Base-by-base conservation (phyloP, 2,329 filamentous ascomycete species). In the Claviceps sorghi region DNA sequence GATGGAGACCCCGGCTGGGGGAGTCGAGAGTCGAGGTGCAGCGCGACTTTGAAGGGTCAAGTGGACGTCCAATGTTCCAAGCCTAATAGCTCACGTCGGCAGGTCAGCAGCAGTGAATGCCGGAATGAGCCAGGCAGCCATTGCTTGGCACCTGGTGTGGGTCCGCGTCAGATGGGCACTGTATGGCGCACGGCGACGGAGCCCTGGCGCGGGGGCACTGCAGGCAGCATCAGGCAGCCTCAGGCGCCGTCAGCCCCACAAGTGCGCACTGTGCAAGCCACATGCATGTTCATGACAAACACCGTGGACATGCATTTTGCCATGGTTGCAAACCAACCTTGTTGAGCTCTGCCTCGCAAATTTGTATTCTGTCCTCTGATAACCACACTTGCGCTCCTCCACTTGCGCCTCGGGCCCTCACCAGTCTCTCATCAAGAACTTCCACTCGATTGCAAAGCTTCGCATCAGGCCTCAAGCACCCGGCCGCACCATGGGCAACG, bases 401-500 rank as follows among this genome's bases (percentile, higher is more conserved):
- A n/a, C 11, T 32, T 34, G 13, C 9, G 17, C 22, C 10, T 46
- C 9, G 17, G 19, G n/a, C n/a, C n/a, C 32, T 29, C 19, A 4
- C 6, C 43, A 19, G 26, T 19, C 41, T 43, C 4, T 26, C 21
- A 3, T 9, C 41, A 43, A n/a, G 22, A 3, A 13, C 13, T 7
- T 15, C 10, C 7, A 15, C 41, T 30, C 9, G 3, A 17, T 45
- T 45, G 26, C 22, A 29, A 30, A 15, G 6, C 3, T 26, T 21
- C 26, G 15, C 21, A n/a, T 26, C 17, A 15, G 9, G 22, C n/a
- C 9, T 10, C 30, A 51, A 15, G 7, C 43, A 40, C 17, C 17
- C n/a, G 11, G 19, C n/a, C 26, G 43, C 50, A 48, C 15, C 22
- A 52, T 98, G 93, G 93, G 93, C 66, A 98, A 98, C 72, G 93